Evolutionary conservation across 2,329 filamentous ascomycete species (phyloP), one percentile per base, ranked within the genome.

Genomic region (Lachnellula willkommii): DNA sequence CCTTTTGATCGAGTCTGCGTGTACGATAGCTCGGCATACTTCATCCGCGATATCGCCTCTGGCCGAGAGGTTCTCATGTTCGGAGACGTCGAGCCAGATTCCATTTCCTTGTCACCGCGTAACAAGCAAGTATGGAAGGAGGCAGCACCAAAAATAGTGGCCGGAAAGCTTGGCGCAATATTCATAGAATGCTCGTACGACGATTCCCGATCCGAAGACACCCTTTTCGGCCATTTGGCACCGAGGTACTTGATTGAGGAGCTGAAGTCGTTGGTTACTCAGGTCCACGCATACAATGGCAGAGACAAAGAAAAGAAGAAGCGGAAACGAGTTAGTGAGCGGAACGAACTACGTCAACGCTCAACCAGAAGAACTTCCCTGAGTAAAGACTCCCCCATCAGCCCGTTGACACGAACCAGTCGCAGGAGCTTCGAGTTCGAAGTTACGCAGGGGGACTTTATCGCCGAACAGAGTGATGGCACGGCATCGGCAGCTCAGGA

Each of bases 101-200:
- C 84, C 8, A 73, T 97, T 26, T 95, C 90, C 0, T 73, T 93
- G 2, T 87, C 83, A 1, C 91, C 93, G 1, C 84, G 92, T 24
- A 97, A 94, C 62, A 74, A 80, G n/a, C 77, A 78, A 14, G 84
- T 99, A 14, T 99, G 94, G 94, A 80, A 83, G 62, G 89, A 94
- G 66, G 93, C 93, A 0, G 93, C 92, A 0, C 87, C 87, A 8
- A 96, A 95, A 69, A 84, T 99, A 26, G 87, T 79, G 0, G 74
- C 78, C 0, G 89, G 90, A 1, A 77, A 80, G 4, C 78, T 99
- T 0, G 81, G 79, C 0, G 93, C 87, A 11, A 88, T 99, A 12
- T 93, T 97, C 68, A 95, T 99, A 64, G 94, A 99, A 75, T 97
- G 93, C 71, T 95, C 90, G 59, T 99, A 93, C 70, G 88, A 90